phyloP scores from a whole-genome alignment of 768 basidiomycete genomes.

The Phaeolepiota aurea region DNA sequence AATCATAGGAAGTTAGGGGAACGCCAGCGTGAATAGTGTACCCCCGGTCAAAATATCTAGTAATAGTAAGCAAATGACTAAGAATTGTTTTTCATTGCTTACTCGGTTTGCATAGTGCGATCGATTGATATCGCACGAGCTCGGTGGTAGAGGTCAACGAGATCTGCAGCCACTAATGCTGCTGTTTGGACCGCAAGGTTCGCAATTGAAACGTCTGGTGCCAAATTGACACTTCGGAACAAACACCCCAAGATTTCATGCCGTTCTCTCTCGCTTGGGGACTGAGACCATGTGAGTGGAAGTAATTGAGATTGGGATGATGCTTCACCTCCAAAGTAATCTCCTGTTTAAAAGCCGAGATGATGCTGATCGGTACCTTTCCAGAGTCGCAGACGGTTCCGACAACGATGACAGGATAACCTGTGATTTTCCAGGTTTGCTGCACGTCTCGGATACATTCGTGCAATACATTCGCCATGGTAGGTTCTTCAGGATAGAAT shows the following conservation, averaged over 20 bases:
- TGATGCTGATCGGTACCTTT: slow-evolving; percentile 52
- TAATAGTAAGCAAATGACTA: too few species aligned
- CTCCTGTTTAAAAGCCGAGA: slow-evolving; percentile 81
- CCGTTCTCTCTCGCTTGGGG: slow-evolving; percentile 73
- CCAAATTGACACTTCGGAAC: slow-evolving; percentile 31
- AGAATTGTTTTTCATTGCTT: too few species aligned
- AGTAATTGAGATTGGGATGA: background rate
- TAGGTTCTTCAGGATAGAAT: slow-evolving; percentile 35
- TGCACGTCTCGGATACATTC: slow-evolving; percentile 56
- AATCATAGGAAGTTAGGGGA: slow-evolving; percentile 50
- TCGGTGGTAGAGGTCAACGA: slow-evolving; percentile 58
- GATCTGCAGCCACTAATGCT: slow-evolving; percentile 77
- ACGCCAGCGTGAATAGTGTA: slow-evolving; percentile 29
- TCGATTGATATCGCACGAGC: slow-evolving; percentile 48
- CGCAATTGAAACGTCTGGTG: slow-evolving; percentile 73
- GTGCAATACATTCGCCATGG: slow-evolving; percentile 46
- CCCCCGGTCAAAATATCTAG: too few species aligned
- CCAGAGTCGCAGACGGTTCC: slow-evolving; percentile 65
- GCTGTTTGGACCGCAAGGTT: slow-evolving; percentile 82
- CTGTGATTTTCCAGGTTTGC: slow-evolving; percentile 47
- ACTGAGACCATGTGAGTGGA: slow-evolving; percentile 41
- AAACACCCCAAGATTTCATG: slow-evolving; percentile 46
- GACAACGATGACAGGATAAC: slow-evolving; percentile 68
- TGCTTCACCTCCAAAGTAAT: slow-evolving; percentile 58
- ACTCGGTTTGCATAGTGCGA: slow-evolving; percentile 34